phyloP scores from a whole-genome alignment of 2,329 filamentous ascomycete species.

The Cryphonectria naterciae region DNA sequence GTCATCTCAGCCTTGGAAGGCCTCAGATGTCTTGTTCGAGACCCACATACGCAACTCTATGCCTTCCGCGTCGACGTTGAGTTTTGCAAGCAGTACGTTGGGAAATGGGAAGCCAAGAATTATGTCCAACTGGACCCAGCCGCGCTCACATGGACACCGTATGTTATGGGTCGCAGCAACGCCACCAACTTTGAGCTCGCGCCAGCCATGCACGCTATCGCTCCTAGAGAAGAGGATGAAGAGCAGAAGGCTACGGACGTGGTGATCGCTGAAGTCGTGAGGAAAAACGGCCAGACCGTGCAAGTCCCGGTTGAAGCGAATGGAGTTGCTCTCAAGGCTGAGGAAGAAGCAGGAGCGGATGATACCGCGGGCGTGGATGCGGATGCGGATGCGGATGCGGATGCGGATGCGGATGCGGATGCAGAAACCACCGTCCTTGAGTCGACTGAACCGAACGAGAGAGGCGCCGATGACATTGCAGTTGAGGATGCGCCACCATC shows the following conservation, averaged over 20 bases:
- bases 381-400: slow-evolving; percentile 26
- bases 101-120: slow-evolving; percentile 85
- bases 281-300: slow-evolving; percentile 39
- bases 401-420: slow-evolving; percentile 26
- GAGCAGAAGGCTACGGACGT: slow-evolving; percentile 43
- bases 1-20: slow-evolving; percentile 93
- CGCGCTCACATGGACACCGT: slow-evolving; percentile 91
- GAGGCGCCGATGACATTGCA: slow-evolving; percentile 20
- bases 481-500: slow-evolving; percentile 24
- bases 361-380: slow-evolving; percentile 7
- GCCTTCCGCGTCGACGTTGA: slow-evolving; percentile 84
- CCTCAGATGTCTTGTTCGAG: slow-evolving; percentile 83
- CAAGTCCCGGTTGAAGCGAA: slow-evolving; percentile 34
- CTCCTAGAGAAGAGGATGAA: slow-evolving; percentile 78
- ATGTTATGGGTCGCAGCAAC: slow-evolving; percentile 89
- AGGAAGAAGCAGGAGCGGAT: slow-evolving; percentile 29
- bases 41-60: slow-evolving; percentile 86
- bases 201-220: slow-evolving; percentile 81
- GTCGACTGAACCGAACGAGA: slow-evolving; percentile 46
- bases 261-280: slow-evolving; percentile 37
- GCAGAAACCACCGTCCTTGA: slow-evolving; percentile 37
- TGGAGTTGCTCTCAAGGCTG: slow-evolving; percentile 38
- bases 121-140: slow-evolving; percentile 84
- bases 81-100: slow-evolving; percentile 86
- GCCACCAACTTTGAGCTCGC: slow-evolving; percentile 82